Evolutionary conservation across 306 rosid genomes (phyloP), one percentile per base, ranked within the genome.

Genomic region (Coriaria nepalensis): DNA sequence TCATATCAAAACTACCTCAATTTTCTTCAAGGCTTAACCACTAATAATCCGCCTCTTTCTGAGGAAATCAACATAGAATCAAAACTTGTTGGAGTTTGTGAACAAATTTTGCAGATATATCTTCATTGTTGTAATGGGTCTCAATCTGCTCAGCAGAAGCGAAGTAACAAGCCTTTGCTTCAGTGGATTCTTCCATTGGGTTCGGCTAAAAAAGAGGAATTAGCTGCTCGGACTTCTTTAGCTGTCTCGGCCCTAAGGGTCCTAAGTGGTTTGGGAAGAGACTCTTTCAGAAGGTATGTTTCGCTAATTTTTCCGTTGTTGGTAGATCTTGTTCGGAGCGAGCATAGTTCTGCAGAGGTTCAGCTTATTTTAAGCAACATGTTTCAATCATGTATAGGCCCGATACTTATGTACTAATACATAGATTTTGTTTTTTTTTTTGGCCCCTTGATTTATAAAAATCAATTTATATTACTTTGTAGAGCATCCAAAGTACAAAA

Each of bases 261-360:
- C 43, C 70, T 82, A 70, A 52, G 56, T 48, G 74, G 68, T 66
- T 63, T 79, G 61, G 70, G 71, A 52, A 77, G 55, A 65, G 82
- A 69, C 42, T 72, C 84, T 13, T 82, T 85, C 60, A 75, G 64
- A 67, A 77, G 80, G 80, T 71, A 77, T 42, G 65, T 69, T 45
- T 73, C 85, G 0, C 78, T 58, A 60, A 65, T 90, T 75, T 85
- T 81, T 73, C 98, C 83, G 43, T 67, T 79, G 70, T 70, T 90
- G 67, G 85, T 82, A 50, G 94, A 81, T 69, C 92, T 90, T 13
- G 85, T 90, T 59, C 67, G 71, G 76, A 77, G 94, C 64, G 95
- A 85, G 59, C 95, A 90, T 65, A 49, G 77, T 53, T 81, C 98
- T 10, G 88, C 87, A 53, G 95, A 81, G 75, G 98, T 85, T 75